Base-by-base conservation (phyloP, 2,329 filamentous ascomycete species). In the Fusarium acutatum region DNA sequence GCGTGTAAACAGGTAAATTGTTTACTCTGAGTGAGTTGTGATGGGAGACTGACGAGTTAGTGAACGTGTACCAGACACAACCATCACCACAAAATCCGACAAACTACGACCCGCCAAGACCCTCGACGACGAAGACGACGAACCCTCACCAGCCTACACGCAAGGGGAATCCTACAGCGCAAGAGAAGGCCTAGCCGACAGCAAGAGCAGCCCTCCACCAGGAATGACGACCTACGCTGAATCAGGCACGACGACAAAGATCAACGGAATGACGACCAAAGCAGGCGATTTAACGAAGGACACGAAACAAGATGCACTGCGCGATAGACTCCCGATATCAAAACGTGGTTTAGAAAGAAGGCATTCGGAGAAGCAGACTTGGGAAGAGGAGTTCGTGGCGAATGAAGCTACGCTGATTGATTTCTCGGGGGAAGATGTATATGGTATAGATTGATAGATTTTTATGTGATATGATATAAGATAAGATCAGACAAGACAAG, bases 331-430 rank as follows among this genome's bases (percentile, higher is more conserved):
- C 26, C 72, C 71, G 4, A 37, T 62, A 24, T 69, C 68, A 22
- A 74, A 74, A 53, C 68, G 60, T 10, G 72, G 72, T 28, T 34
- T 61, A 35, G 64, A 74, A 37, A 63, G 53, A 50, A 44, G 46
- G 17, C 35, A 75, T 30, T 64, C 58, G 15, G 68, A 75, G 30
- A 52, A 70, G 59, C 60, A 57, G 53, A 43, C 50, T 15, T 75
- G 72, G 72, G 69, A 75, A 30, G 46, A 49, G 4, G 72, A 75
- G 12, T 75, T 73, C 59, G 49, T 71, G 14, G 65, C 65, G 10
- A 64, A 75, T 38, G 72, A 75, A 57, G 72, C 72, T 12, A 75
- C 72, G 9, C 40, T 75, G 49, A 71, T 75, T 46, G 71, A 75
- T 46, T 75, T 75, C 64, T 67, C 72, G 5, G 69, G 71, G 13